Base-by-base conservation (phyloP, 2,329 filamentous ascomycete genomes). In the Mycosphaerella sp. region DNA sequence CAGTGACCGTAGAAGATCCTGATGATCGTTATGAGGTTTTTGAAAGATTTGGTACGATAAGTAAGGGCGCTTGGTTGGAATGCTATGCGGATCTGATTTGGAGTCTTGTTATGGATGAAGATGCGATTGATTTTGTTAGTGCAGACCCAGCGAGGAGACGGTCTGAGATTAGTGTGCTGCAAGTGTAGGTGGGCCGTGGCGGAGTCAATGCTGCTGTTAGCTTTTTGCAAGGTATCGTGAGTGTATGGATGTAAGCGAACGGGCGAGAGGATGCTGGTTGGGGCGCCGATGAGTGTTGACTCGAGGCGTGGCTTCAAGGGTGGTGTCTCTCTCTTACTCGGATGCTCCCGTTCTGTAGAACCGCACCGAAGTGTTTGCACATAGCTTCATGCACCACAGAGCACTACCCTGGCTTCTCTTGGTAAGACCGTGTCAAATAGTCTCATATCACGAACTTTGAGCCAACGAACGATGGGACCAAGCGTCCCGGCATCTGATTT, bases 1-100 rank as follows among this genome's bases (percentile, higher is more conserved):
- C n/a, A n/a, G n/a, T n/a, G n/a, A n/a, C n/a, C n/a, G n/a, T n/a
- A n/a, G n/a, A n/a, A n/a, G n/a, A n/a, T n/a, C n/a, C n/a, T 10
- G 41, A 49, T 16, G 49, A 21, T 8, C 12, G 36, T n/a, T 47
- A 48, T 13, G 76, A 70, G 57, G n/a, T n/a, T n/a, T n/a, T n/a
- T n/a, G n/a, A n/a, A n/a, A 65, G 69, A 18, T 86, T 81, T 59
- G 75, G 78, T 0, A 69, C 68, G 1, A 57, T 75, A 13, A 71
- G 65, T 27, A 76, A 79, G 58, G 64, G 69, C 36, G 75, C 81
- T 55, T 85, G 81, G 79, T 80, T 81, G 57, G 76, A 79, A 51
- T 68, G 79, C 50, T 87, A 85, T 82, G 75, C 73, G 7, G 71
- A 76, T 4, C 75, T 80, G 2, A 79, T 89, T 45, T 71, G 73